Base-by-base conservation (phyloP, 192 early-diverging fungal genomes). In the Coemansia sp. region DNA sequence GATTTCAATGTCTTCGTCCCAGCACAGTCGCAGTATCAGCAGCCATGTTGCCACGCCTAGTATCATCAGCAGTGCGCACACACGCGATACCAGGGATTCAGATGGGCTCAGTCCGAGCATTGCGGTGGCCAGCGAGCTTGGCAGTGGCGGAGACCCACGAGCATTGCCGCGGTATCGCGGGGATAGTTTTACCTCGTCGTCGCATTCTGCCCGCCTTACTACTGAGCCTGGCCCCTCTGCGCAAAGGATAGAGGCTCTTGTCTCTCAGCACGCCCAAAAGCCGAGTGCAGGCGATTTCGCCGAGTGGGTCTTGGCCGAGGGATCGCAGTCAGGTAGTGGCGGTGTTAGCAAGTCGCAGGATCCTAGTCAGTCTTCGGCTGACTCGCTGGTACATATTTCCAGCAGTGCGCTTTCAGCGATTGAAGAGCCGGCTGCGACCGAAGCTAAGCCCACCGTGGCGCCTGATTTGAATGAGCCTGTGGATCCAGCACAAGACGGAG, bases 271-370 rank as follows among this genome's bases (percentile, higher is more conserved):
- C 12, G 8, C 29, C 53, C 66, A 59, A 57, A 69, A 74, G 29
- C 34, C 41, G 9, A 69, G 67, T 61, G 2, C 58, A 2, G 70
- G 55, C 15, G 80, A 82, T 36, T 63, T 72, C 58, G 74, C 72
- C 44, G 80, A 82, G 27, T 82, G 80, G 80, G 75, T 82, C 42
- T 71, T 82, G 64, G 62, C 74, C 17, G 74, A 73, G 19, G 63
- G 67, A 5, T 64, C 67, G 21, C 78, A 81, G 62, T 67, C 42
- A 6, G 48, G 55, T 44, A 25, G 62, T 10, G 70, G 53, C 15
- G 55, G 55, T 34, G 55, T 29, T 15, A 29, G 31, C 55, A 58
- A 58, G 31, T 53, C 41, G 23, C 36, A 55, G 14, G 58, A 37
- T 11, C 66, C 21, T 27, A 62, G 66, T 32, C 59, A 71, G 27